A percentile compares a stretch with the other conserved stretches of the same genome.
Conservation (phyloP, 179 eudicot species). For the Beta lomatogona region DNA sequence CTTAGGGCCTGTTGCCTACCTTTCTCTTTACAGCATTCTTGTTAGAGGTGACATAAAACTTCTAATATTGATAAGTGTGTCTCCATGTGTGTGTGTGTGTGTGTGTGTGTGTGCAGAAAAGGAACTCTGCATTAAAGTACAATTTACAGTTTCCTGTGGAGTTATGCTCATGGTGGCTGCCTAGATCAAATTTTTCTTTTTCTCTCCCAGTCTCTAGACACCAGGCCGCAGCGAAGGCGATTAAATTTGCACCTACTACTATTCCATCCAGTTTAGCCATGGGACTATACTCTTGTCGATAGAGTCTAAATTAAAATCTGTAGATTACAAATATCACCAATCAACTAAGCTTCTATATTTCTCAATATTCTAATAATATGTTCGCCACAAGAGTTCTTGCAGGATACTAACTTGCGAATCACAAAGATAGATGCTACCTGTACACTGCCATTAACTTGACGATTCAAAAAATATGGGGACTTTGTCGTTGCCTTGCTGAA, state of each 20-base stretch:
- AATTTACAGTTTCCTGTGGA: background rate
- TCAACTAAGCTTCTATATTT: background rate
- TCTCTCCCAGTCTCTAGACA: background rate
- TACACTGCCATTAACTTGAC: constrained; percentile 78
- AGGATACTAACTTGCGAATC: background rate
- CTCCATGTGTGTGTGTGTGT: background rate
- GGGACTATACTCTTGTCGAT: background rate
- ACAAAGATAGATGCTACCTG: constrained; percentile 52
- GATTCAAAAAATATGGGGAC: constrained; percentile 69
- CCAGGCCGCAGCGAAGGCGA: background rate
- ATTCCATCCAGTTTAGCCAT: background rate
- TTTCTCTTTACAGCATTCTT: too few species aligned
- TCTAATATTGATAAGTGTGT: too few species aligned
- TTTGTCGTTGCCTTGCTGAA: constrained; percentile 70
- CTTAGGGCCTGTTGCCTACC: too few species aligned
- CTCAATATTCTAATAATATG: background rate
- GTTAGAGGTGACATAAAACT: too few species aligned
- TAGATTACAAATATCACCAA: background rate
- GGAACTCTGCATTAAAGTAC: background rate
- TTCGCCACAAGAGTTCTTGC: background rate
- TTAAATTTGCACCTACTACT: background rate
- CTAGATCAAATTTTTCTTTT: background rate
- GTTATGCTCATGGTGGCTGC: background rate
- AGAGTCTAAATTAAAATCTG: background rate
- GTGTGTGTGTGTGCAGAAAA: background rate